Evolutionary conservation across 2,329 filamentous ascomycete species (phyloP), one percentile per base, ranked within the genome.

Genomic region (Aureobasidium melanogenum): DNA sequence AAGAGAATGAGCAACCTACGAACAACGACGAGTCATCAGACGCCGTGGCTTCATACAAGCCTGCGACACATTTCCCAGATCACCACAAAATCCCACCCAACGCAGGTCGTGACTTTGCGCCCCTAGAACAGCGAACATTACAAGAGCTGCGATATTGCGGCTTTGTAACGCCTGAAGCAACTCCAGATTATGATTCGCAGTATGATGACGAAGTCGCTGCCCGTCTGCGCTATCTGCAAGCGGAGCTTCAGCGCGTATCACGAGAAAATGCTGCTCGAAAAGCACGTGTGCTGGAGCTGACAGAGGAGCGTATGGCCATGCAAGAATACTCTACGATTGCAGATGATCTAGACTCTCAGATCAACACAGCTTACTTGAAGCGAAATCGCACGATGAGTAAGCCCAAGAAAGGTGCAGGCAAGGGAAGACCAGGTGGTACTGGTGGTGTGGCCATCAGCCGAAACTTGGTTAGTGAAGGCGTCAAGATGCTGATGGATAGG

Each of bases 321-420:
- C 94, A 99, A 71, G 94, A 99, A 73, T 99, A 96, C 78, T 88
- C 88, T 73, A 97, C 91, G 61, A 99, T 99, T 68, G 87, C 95
- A 55, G 94, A 99, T 72, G 94, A 99, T 72, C 85, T 99, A 24
- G 94, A 99, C 78, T 86, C 87, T 44, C 94, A 97, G 72, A 91
- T 97, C 44, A 92, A 97, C 71, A 88, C 90, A 56, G 93, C 94
- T 3, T 99, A 97, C 71, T 85, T 96, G 47, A 99, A 99, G 77
- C 88, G 94, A 26, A 97, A 93, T 30, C 86, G 94, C 50, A 96
- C 91, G 0, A 88, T 97, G 90, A 92, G 72, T 95, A 97, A 78
- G 91, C 86, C 74, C 62, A 80, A 80, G 32, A 93, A 95, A 72
- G 80, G 87, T 5, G 86, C 85, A 1, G 88, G 48, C 54, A 67